Conservation (phyloP, 257 asterid species). For the Cinchona pubescens region DNA sequence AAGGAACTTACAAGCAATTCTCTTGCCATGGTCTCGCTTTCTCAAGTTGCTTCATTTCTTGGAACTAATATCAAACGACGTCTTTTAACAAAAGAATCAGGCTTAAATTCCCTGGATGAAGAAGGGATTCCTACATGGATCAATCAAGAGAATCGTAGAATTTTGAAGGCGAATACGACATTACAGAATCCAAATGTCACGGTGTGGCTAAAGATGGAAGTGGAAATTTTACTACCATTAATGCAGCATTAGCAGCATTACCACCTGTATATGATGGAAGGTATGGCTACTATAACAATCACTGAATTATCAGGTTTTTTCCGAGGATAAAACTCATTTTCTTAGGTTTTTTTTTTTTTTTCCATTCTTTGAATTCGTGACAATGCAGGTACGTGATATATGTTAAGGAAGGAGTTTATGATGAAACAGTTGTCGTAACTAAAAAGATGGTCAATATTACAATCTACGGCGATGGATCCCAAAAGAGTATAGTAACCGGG, state of each 20-base stretch:
- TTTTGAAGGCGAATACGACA: slow-evolving; percentile 38
- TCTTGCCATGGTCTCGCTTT: slow-evolving; percentile 51
- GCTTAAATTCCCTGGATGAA: background rate
- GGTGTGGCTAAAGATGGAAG: slow-evolving; percentile 75
- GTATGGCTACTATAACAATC: slow-evolving; percentile 26
- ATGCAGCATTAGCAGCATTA: slow-evolving; percentile 61
- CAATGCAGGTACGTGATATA: slow-evolving; percentile 61
- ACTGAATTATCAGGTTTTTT: background rate
- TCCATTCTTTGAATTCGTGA: background rate
- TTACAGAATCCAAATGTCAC: slow-evolving; percentile 49
- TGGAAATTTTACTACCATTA: slow-evolving; percentile 57
- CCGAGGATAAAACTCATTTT: background rate
- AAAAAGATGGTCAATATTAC: slow-evolving; percentile 71
- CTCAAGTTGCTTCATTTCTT: slow-evolving; percentile 29
- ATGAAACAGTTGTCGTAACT: slow-evolving; percentile 57
- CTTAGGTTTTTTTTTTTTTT: no score
- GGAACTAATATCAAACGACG: slow-evolving; percentile 27
- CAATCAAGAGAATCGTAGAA: slow-evolving; percentile 40
- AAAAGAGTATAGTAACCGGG: slow-evolving; percentile 72
- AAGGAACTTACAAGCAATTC: slow-evolving; percentile 71
- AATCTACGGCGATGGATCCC: slow-evolving; percentile 85
- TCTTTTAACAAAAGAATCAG: slow-evolving; percentile 28
- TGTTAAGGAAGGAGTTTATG: slow-evolving; percentile 69
- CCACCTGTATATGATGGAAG: slow-evolving; percentile 58
- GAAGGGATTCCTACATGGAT: slow-evolving; percentile 53